Evolutionary conservation across 345 rosid species (phyloP), one percentile per base, ranked within the genome.

Genomic region (Triadica sebifera): DNA sequence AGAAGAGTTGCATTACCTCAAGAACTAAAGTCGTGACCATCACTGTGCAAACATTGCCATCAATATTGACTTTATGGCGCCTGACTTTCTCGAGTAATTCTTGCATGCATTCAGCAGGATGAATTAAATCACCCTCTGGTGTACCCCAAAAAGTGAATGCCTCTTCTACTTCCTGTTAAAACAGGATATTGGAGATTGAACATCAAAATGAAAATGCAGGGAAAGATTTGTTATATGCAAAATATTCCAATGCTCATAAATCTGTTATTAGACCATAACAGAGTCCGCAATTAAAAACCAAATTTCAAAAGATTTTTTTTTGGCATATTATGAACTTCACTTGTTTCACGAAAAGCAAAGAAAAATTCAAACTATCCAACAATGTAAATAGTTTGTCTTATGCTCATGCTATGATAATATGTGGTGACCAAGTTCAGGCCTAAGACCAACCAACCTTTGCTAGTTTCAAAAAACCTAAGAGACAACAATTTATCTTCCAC

Each of bases 31-130:
- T 96, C 68, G 99, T 91, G 70, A 96, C 97, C 92, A 96, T 81
- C 65, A 91, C 98, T 10, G 98, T 93, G 87, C 92, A 89, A 4
- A 91, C 94, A 78, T 91, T 96, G 70, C 98, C 98, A 59, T 96
- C 99, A 39, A 96, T 55, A 49, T 93, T 96, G 69, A 96, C 98
- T 80, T 72, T 86, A 69, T 96, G 95, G 34, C 81, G 93, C 64
- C 98, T 84, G 80, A 91, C 94, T 86, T 93, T 93, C 87, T 96
- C 98, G 29, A 96, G 96, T 77, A 96, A 67, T 74, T 96, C 88
- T 73, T 96, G 89, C 94, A 96, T 96, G 87, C 98, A 93, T 72
- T 93, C 99, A 4, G 98, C 94, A 7, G 99, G 99, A 85, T 91
- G 99, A 49, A 96, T 72, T 72, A 73, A 52, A 72, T 93, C 88